phyloP scores from a whole-genome alignment of 495 filamentous ascomycete genomes.

The Astrothelium macrocarpum region DNA sequence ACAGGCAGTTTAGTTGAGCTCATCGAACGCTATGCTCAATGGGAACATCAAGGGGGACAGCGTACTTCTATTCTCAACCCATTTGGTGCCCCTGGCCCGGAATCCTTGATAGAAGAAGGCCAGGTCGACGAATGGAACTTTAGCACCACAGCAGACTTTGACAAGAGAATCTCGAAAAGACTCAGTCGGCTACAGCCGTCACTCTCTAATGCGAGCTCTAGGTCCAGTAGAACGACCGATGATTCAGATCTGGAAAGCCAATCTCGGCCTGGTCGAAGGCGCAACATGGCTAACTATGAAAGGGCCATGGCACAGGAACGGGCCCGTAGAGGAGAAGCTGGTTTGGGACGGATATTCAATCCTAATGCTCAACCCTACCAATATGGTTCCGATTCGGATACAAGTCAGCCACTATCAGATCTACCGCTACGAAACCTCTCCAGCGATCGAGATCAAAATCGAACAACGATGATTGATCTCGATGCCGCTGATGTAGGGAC shows the following conservation, averaged over 20 bases:
- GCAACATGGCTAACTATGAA: conserved; percentile 14
- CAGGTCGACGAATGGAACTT: conserved; percentile 84
- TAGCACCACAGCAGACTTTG: conserved; percentile 76
- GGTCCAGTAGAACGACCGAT: conserved; percentile 1
- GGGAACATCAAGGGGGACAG: conserved; percentile 77
- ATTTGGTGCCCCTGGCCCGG: conserved; percentile 60
- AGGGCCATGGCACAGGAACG: conserved; percentile 22
- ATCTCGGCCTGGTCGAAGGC: conserved; percentile 16
- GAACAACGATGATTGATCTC: conserved; percentile 32
- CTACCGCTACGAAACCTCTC: conserved; percentile 29
- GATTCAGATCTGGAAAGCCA: conserved; percentile 8
- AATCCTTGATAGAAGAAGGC: conserved; percentile 35
- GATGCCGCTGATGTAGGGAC: conserved; percentile 47
- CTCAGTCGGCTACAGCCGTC: neutral
- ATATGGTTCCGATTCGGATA: conserved; percentile 11
- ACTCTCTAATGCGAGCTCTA: conserved; percentile 12
- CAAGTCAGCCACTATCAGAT: conserved; percentile 21
- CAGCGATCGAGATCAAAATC: conserved; percentile 22
- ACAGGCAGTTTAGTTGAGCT: conserved; percentile 53
- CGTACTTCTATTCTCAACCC: conserved; percentile 72
- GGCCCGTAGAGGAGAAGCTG: conserved; percentile 19
- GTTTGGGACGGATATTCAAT: conserved; percentile 29
- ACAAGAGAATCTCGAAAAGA: conserved; percentile 36
- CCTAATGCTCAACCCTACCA: conserved; percentile 21
- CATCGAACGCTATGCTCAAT: conserved; percentile 70